Evolutionary conservation across 768 basidiomycete species (phyloP).

Genomic region (Xerocomus spinulosus): DNA sequence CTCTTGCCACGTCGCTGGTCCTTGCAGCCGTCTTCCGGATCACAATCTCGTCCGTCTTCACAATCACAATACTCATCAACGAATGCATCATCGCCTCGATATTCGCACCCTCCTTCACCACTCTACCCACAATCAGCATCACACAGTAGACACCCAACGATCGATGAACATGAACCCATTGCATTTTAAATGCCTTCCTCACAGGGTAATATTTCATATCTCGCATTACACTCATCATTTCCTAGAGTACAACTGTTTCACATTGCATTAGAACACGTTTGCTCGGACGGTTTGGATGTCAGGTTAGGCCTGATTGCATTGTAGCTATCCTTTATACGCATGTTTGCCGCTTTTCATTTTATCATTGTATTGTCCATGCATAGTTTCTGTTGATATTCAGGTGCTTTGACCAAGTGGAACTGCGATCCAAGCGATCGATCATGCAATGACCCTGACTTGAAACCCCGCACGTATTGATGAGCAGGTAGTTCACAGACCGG

Average conservation of each 20-base stretch:
- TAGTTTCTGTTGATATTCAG: too few relatives aligned
- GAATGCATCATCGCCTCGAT: constrained; percentile 27
- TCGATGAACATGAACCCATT: constrained; percentile 24
- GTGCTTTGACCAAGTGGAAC: too few relatives aligned
- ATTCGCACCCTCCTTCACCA: constrained; percentile 31
- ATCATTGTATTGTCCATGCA: neutral
- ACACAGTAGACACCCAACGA: constrained; percentile 32
- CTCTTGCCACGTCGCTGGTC: constrained; percentile 33
- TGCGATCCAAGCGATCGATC: too few relatives aligned
- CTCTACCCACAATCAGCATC: constrained; percentile 22
- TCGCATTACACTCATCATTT: constrained; percentile 7
- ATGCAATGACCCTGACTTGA: too few relatives aligned
- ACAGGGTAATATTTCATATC: neutral
- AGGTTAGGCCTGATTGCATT: neutral
- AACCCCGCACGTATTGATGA: too few relatives aligned
- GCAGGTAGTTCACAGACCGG: too few relatives aligned
- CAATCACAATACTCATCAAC: constrained; percentile 31
- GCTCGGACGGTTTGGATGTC: constrained; percentile 1
- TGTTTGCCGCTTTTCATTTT: neutral
- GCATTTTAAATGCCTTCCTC: constrained; percentile 12
- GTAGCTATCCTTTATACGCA: constrained; percentile 1
- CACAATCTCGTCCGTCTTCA: constrained; percentile 29
- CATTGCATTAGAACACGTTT: constrained; percentile 4
- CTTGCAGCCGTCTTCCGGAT: constrained; percentile 25
- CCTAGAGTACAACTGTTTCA: constrained; percentile 18